Percentiles rank a stretch among this genome's conserved stretches.
phyloP scores from a whole-genome alignment of 1,139 yeast species.

The Yamadazyma siamensis region DNA sequence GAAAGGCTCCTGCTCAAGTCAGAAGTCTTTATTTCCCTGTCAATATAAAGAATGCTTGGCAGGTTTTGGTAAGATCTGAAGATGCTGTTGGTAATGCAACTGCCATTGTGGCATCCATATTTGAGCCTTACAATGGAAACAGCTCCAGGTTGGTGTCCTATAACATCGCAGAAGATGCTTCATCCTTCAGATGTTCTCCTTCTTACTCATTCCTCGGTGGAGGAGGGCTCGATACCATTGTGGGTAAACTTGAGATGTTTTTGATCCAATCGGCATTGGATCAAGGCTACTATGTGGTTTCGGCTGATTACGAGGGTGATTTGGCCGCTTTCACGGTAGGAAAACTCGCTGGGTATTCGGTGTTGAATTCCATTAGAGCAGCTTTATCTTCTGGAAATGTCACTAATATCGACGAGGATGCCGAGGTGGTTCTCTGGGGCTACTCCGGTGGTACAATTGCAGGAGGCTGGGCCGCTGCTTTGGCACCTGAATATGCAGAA shows the following conservation, averaged over 20 bases:
- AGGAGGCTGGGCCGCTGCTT: constrained; percentile 34
- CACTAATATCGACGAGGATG: constrained; percentile 27
- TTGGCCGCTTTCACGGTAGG: constrained; percentile 32
- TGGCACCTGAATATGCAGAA: constrained; percentile 34
- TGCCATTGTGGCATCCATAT: constrained; percentile 29
- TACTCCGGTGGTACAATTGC: constrained; percentile 43
- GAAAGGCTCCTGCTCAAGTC: constrained; percentile 20
- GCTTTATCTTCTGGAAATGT: constrained; percentile 19
- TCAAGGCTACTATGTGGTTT: constrained; percentile 27
- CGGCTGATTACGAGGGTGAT: constrained; percentile 35
- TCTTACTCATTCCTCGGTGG: constrained; percentile 29
- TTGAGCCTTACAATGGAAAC: constrained; percentile 30
- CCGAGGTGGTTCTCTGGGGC: constrained; percentile 33
- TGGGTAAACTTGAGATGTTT: constrained; percentile 23
- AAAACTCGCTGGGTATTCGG: constrained; percentile 27
- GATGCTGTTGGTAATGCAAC: constrained; percentile 28
- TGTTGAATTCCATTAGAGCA: constrained; percentile 31
- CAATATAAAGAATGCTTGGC: constrained; percentile 27
- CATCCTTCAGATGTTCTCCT: constrained; percentile 26
- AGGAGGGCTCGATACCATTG: constrained; percentile 15
- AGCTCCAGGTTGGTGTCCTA: constrained; percentile 26
- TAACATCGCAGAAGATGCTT: constrained; percentile 33
- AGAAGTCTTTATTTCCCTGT: constrained; percentile 16
- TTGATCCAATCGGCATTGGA: constrained; percentile 23
- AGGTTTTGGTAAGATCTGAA: constrained; percentile 29